These are phyloP conservation scores for Microsporum ferrugineum DNA, from an alignment of 2,329 filamentous ascomycete genomes.

Conservation along the genomic window DNA sequence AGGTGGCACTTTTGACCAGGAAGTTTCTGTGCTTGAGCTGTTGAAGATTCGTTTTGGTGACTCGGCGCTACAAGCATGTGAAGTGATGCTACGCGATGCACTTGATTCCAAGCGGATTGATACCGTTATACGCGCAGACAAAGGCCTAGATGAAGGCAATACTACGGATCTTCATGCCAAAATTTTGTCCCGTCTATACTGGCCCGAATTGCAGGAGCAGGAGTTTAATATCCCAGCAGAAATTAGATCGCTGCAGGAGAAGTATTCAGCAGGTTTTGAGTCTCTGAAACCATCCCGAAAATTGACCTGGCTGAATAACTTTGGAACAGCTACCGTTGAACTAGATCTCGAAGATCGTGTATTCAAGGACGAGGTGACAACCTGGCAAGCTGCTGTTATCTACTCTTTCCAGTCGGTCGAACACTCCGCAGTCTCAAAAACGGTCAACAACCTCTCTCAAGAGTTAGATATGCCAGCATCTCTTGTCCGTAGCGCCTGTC, in stretches of 20 bases:
- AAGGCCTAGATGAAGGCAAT: conserved; percentile 28
- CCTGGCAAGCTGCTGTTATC: conserved; percentile 80
- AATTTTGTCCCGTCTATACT: conserved; percentile 85
- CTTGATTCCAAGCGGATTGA: conserved; percentile 71
- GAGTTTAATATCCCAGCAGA: conserved; percentile 36
- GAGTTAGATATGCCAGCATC: conserved; percentile 44
- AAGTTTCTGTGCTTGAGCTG: conserved; percentile 69
- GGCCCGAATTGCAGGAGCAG: conserved; percentile 63
- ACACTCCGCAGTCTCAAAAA: conserved; percentile 29
- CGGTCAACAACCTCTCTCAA: conserved; percentile 35
- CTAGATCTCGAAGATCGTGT: conserved; percentile 73
- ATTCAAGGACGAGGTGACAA: conserved; percentile 58
- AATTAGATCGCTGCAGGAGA: conserved; percentile 48
- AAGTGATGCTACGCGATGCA: conserved; percentile 95
- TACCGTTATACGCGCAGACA: conserved; percentile 48
- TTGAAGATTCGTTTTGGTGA: conserved; percentile 85
- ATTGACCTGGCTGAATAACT: conserved; percentile 73
- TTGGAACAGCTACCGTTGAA: conserved; percentile 69
- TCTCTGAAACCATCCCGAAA: conserved; percentile 71
- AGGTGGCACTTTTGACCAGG: conserved; percentile 62
- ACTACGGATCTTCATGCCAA: conserved; percentile 52
- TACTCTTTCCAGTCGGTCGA: conserved; percentile 59
- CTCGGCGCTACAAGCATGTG: conserved; percentile 73
- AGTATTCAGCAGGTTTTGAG: conserved; percentile 67
- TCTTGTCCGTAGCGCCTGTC: conserved; percentile 48